A percentile compares a stretch with the other conserved stretches of the same genome.
These are phyloP conservation scores for Auricularia auricula-judae DNA, from an alignment of 768 basidiomycete genomes.

Conservation along the genomic window DNA sequence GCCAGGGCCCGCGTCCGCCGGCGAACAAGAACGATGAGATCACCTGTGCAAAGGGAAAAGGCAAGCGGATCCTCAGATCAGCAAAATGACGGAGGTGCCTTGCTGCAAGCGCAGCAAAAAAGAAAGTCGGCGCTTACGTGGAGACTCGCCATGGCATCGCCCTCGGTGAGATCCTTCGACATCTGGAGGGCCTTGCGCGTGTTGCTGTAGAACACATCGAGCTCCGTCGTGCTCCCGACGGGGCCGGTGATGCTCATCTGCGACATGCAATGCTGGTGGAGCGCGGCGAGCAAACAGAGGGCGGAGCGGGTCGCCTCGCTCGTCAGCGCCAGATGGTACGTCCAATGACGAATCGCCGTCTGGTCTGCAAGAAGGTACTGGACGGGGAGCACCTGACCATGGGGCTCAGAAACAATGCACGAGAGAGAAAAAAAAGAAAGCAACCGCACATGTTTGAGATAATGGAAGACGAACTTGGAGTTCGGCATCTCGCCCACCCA, in stretches of 20 bases:
- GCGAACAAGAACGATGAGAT: slow-evolving; percentile 70
- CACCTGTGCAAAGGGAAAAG: slow-evolving; percentile 15
- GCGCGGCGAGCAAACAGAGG: slow-evolving; percentile 49
- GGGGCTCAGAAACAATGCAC: not conserved
- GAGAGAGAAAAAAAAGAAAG: not conserved
- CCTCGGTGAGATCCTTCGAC: slow-evolving; percentile 27
- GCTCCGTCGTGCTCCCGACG: slow-evolving; percentile 2
- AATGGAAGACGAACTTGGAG: not conserved
- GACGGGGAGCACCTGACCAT: slow-evolving; percentile 39
- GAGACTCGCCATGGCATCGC: slow-evolving; percentile 70
- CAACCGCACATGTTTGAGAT: not conserved
- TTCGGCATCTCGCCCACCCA: not conserved
- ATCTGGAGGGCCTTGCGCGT: slow-evolving; percentile 3
- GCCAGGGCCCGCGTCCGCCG: slow-evolving; percentile 64
- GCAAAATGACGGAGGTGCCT: too few species aligned
- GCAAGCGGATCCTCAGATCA: not conserved
- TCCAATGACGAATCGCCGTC: slow-evolving; percentile 30
- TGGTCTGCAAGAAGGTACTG: slow-evolving; percentile 60
- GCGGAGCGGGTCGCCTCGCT: slow-evolving; percentile 43
- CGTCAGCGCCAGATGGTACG: slow-evolving; percentile 38
- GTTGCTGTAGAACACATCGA: slow-evolving; percentile 1
- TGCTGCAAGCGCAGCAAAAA: too few species aligned
- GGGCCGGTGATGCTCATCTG: slow-evolving; percentile 4
- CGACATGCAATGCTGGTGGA: slow-evolving; percentile 32
- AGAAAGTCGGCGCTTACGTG: slow-evolving; percentile 21